Evolutionary conservation across 148 eudicot genomes (phyloP).

Genomic region (Dianthus caryophyllus): DNA sequence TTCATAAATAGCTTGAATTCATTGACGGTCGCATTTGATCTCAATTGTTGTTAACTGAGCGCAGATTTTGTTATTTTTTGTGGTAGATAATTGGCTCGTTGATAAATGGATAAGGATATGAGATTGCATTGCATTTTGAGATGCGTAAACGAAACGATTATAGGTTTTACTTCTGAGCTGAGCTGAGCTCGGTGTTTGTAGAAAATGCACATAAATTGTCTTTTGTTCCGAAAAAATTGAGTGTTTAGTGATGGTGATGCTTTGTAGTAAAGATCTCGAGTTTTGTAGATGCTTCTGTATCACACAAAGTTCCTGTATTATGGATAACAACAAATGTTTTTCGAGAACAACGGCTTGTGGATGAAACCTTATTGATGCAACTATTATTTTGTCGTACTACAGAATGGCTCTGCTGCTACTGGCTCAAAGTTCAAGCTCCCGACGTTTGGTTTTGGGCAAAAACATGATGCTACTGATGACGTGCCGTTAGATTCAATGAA

Average conservation of each 20-base stretch:
- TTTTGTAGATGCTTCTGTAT: not conserved
- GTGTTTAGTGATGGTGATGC: not conserved
- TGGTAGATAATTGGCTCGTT: not conserved
- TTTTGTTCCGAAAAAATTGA: not conserved
- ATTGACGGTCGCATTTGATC: not conserved
- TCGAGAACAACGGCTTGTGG: no score
- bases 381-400: constrained; percentile 16
- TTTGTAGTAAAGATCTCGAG: not conserved
- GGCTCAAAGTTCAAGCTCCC: constrained; percentile 78
- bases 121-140: not conserved
- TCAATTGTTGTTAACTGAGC: not conserved
- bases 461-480: constrained; percentile 93
- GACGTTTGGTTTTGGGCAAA: constrained; percentile 86
- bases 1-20: not conserved
- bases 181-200: not conserved
- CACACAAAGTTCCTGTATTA: not conserved
- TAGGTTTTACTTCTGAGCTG: not conserved
- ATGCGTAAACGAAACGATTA: not conserved
- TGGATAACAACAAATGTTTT: not conserved
- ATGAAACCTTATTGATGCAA: no score
- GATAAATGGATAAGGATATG: not conserved
- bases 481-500: constrained; percentile 78
- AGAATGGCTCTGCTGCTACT: constrained; percentile 67
- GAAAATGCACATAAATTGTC: no score
- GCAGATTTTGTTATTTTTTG: not conserved